Evolutionary conservation across 1,284 basidiomycete genomes (phyloP).

Genomic region (Ustilago loliicola): DNA sequence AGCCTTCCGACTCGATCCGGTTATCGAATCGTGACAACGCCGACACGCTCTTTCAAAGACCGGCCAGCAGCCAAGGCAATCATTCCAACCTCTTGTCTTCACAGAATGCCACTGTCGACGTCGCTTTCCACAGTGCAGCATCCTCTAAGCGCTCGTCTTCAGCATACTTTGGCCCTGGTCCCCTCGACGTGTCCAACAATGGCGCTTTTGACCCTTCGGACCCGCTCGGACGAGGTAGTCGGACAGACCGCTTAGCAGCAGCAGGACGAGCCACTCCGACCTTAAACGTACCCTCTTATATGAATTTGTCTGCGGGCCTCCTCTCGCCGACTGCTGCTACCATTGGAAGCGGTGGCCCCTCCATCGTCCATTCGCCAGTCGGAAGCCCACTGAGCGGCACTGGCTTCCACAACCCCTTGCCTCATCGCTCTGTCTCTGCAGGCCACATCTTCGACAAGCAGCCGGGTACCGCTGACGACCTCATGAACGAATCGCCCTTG

Average conservation of each 20-base stretch:
- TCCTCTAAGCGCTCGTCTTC: conserved; percentile 25
- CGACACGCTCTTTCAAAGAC: conserved; percentile 18
- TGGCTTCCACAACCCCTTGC: conserved; percentile 24
- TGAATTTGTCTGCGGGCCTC: conserved; percentile 47
- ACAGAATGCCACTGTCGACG: conserved; percentile 5
- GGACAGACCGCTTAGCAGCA: conserved; percentile 1
- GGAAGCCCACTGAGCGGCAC: conserved; percentile 35
- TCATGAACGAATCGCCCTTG: conserved; percentile 65
- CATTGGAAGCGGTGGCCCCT: conserved; percentile 28
- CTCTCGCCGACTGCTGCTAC: conserved; percentile 57
- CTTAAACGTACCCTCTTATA: conserved; percentile 33
- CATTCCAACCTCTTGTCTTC: neutral
- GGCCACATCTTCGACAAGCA: conserved; percentile 35
- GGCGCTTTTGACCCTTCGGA: conserved; percentile 12
- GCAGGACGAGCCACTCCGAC: conserved; percentile 39
- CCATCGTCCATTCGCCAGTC: conserved; percentile 32
- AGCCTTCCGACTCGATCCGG: conserved; percentile 5
- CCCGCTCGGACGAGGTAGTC: conserved; percentile 16
- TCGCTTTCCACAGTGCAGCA: conserved; percentile 10
- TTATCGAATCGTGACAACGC: conserved; percentile 7
- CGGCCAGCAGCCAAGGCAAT: conserved; percentile 45
- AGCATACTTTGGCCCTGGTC: conserved; percentile 21
- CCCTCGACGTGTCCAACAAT: conserved; percentile 11
- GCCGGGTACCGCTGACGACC: conserved; percentile 17
- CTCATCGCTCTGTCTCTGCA: conserved; percentile 35